Base-by-base conservation (phyloP, 805 yeast species). In the Debaryomyces prosopidis region DNA sequence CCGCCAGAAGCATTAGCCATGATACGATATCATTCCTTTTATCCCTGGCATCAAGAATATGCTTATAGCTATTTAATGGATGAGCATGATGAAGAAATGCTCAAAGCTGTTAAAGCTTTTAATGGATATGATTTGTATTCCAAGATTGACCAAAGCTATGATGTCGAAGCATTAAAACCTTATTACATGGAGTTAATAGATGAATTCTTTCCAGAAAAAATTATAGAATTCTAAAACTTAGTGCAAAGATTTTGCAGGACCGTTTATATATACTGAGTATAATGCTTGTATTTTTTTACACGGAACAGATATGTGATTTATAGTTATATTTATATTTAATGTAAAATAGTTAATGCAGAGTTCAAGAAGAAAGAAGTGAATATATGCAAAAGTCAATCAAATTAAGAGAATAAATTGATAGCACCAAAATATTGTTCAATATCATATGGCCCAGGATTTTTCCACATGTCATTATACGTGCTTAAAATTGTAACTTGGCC, bases 391-490 rank as follows among this genome's bases (percentile, higher is more conserved):
- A 30, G 33, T 30, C 16, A 30, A 30, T n/a, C 11, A 30, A 30
- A 30, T 30, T 51, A 60, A 18, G 47, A 38, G 53, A 69, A 63
- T 40, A 71, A 66, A 34, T 73, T 63, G 46, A 79, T 71, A 51
- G 81, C 71, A 58, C 97, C 97, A 57, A 91, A 91, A 42, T 81
- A 82, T 68, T 89, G 96, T 69, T 91, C 97, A 59, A 91, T 82
- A 50, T 85, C 87, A 63, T 88, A 85, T 2, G 76, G 73, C 47
- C 97, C 97, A 18, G 97, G 90, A 9, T 60, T 57, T 63, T 91
- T 91, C 97, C 97, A 91, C 66, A 68, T 75, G 65, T 91, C 97
- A 58, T 91, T 73, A 66, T 69, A 89, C n/a, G 90, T 82, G 16
- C 96, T 81, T 58, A 91, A 74, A 47, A 91, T 77, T 3, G 91